These are phyloP conservation scores for Strobilomyces echinocephalus DNA, from an alignment of 768 basidiomycete genomes.

Conservation along the genomic window DNA sequence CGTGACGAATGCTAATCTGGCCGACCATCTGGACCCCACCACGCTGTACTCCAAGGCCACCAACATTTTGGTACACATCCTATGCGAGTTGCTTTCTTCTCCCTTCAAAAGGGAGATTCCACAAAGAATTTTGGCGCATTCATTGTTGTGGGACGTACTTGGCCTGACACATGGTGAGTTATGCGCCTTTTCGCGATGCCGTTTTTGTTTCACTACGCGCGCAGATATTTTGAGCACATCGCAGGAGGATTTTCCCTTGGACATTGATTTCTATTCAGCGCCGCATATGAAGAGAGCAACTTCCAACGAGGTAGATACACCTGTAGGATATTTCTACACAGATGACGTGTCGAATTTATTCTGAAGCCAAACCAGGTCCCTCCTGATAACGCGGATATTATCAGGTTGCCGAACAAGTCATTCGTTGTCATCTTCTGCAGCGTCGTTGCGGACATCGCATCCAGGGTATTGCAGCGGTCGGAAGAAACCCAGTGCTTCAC, in stretches of 20 bases:
- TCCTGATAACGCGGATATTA: slow-evolving; percentile 30
- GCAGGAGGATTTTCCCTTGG: slow-evolving; percentile 35
- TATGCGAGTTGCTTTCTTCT: slow-evolving; percentile 33
- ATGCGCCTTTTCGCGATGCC: background rate
- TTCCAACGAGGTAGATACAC: slow-evolving; percentile 29
- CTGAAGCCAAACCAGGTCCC: slow-evolving; percentile 30
- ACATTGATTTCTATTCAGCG: slow-evolving; percentile 38
- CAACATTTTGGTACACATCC: slow-evolving; percentile 39
- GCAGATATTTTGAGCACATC: slow-evolving; percentile 34
- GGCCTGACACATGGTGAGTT: slow-evolving; percentile 10
- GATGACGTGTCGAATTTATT: background rate
- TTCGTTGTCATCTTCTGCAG: slow-evolving; percentile 46
- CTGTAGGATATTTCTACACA: slow-evolving; percentile 24
- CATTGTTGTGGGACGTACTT: slow-evolving; percentile 20
- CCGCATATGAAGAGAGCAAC: slow-evolving; percentile 33
- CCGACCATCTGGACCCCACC: slow-evolving; percentile 41
- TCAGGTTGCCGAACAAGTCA: slow-evolving; percentile 35
- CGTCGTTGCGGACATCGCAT: slow-evolving; percentile 41
- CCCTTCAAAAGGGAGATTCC: slow-evolving; percentile 18
- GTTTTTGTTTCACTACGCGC: slow-evolving; percentile 6
- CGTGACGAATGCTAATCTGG: slow-evolving; percentile 35
- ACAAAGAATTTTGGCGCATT: slow-evolving; percentile 18
- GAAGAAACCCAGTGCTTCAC: slow-evolving; percentile 48
- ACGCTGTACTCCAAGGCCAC: slow-evolving; percentile 46
- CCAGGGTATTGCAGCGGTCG: slow-evolving; percentile 38